These are phyloP conservation scores for Lactifluus echinatus DNA, from an alignment of 768 basidiomycete species.

Conservation along the genomic window DNA sequence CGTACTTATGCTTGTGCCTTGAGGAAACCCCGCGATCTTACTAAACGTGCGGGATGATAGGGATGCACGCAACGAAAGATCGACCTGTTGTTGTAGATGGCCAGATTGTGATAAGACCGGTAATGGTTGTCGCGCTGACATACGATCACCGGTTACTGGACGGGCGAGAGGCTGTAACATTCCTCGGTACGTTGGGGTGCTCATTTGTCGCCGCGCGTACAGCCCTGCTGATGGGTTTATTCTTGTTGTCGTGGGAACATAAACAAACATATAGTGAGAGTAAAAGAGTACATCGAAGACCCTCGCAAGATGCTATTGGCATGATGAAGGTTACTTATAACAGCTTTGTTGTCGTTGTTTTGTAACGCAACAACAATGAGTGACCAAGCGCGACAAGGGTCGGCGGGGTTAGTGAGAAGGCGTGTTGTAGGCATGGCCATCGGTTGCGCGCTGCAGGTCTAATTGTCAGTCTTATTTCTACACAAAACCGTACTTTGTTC, in stretches of 20 bases:
- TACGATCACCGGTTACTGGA: conserved; percentile 96
- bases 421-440: conserved; percentile 6
- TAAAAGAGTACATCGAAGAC: conserved; percentile 50
- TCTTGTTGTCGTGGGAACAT: conserved; percentile 9
- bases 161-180: conserved; percentile 92
- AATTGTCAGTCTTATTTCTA: conserved; percentile 6
- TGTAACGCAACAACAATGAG: background rate
- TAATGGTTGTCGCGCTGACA: conserved; percentile 91
- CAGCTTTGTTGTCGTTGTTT: background rate
- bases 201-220: background rate
- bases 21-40: conserved; percentile 10
- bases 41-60: conserved; percentile 26
- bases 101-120: conserved; percentile 92
- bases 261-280: conserved; percentile 30
- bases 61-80: conserved; percentile 95
- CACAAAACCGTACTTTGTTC: conserved; percentile 9
- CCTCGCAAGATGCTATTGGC: conserved; percentile 37
- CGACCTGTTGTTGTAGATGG: conserved; percentile 85
- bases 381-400: background rate
- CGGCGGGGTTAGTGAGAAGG: background rate
- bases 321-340: background rate
- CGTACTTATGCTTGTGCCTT: conserved; percentile 21
- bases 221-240: conserved; percentile 2
- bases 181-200: conserved; percentile 66
- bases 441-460: background rate